Base-by-base conservation (phyloP, 2,329 filamentous ascomycete genomes). In the Sphaceloma murrayae region DNA sequence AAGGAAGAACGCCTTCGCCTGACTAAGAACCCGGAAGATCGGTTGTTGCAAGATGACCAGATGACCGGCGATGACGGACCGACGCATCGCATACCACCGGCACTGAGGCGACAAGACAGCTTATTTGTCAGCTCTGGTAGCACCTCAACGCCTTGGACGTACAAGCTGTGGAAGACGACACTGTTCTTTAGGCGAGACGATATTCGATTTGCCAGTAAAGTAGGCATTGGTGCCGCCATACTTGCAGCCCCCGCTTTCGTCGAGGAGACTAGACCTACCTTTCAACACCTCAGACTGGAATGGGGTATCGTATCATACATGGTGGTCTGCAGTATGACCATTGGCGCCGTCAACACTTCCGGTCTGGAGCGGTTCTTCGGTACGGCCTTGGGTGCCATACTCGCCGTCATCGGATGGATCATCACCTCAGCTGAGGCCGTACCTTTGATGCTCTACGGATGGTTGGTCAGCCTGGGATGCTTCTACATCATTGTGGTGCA, bases 271-370 rank as follows among this genome's bases (percentile, higher is more conserved):
- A 72, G 87, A 43, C 83, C 84, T 0, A 73, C 82, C 14, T 98
- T 95, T 60, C 73, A 78, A 43, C 81, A 82, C 55, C 96, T 88
- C 86, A 74, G 89, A 59, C 89, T 89, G 21, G 91, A 98, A 70
- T 98, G 91, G 91, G 91, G 91, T 16, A 71, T 98, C 2, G 63
- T 98, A 45, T 94, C 87, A 0, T 96, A 94, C 67, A 96, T 96
- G 89, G 79, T 96, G 58, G 91, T 98, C 17, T 94, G 88, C 59
- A 87, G 85, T 27, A 96, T 95, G 87, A 98, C 89, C 0, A 89
- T 95, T 16, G 91, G 91, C 19, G 87, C 91, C 5, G 85, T 87
- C 17, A 98, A 96, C 61, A 94, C 89, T 1, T 95, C 89, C 0
- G 88, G 87, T 3, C 78, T 80, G 56, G 79, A 88, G 38, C 80